Base-by-base conservation (phyloP, 2,329 filamentous ascomycete genomes). In the Penicillium freii region DNA sequence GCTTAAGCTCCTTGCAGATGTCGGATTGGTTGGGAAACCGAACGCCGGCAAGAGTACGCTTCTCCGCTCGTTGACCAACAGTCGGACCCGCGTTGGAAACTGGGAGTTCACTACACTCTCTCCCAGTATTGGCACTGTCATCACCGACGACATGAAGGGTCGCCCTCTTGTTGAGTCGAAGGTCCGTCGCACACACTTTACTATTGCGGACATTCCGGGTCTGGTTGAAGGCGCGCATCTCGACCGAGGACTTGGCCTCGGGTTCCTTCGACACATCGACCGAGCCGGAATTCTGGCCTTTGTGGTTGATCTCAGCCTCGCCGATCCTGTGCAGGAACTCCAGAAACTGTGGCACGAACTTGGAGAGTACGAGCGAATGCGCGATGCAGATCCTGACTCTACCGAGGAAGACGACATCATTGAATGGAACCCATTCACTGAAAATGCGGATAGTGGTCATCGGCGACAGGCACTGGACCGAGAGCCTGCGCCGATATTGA, bases 21-120 rank as follows among this genome's bases (percentile, higher is more conserved):
- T 99, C 8, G 94, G 94, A 0, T 82, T 99, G 2, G 94, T 99
- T 17, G 94, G 94, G 0, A 84, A 97, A 17, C 94, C 94, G 1
- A 99, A 99, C 72, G 94, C 93, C 5, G 94, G 94, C 9, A 99
- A 99, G 77, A 95, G 90, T 71, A 97, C 94, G 0, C 82, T 99
- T 1, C 82, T 97, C 17, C 87, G 94, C 19, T 88, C 92, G 3
- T 79, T 99, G 66, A 96, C 88, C 67, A 92, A 92, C 73, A 95
- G 90, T 71, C 88, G 92, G 58, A 91, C 94, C 1, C 85, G 94
- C 39, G 87, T 99, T 5, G 94, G 94, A 40, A 87, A 90, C 72
- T 99, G 94, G 94, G 93, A 92, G 10, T 99, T 99, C 73, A 99
- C 94, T 3, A 99, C 94, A 0, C 81, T 99, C 9, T 88, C 92